These are phyloP conservation scores for Abelmoschus esculentus DNA, from an alignment of 345 rosid species.

Conservation along the genomic window DNA sequence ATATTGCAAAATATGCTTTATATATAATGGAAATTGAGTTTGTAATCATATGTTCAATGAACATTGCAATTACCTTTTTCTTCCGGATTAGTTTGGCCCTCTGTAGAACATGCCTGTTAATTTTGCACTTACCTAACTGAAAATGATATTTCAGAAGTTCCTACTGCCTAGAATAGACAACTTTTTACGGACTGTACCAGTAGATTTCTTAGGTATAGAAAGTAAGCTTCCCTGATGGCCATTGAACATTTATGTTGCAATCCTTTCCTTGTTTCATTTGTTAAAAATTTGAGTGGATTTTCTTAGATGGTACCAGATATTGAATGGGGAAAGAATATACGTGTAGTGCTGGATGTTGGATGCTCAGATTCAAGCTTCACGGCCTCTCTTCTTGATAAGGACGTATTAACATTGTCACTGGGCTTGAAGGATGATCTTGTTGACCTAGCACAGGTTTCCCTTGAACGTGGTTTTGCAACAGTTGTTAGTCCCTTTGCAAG, in stretches of 20 bases:
- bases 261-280: conserved; percentile 11
- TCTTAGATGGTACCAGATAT: conserved; percentile 37
- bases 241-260: neutral
- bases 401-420: too few species aligned
- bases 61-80: neutral
- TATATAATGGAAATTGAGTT: neutral
- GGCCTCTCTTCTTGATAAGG: conserved; percentile 54
- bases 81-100: neutral
- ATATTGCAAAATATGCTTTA: neutral
- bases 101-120: neutral
- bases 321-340: too few species aligned
- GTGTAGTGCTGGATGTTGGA: too few species aligned
- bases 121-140: neutral
- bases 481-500: conserved; percentile 58
- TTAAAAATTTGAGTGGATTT: conserved; percentile 26
- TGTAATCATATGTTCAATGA: neutral
- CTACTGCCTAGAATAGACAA: neutral
- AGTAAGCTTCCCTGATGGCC: neutral
- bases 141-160: neutral
- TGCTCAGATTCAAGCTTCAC: neutral
- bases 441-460: too few species aligned
- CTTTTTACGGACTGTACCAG: neutral
- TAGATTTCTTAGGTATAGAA: conserved; percentile 1
- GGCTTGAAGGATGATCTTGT: too few species aligned
- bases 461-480: too few species aligned